A percentile compares a stretch with the other conserved stretches of the same genome.
These are phyloP conservation scores for Pelargonium citronellum DNA, from an alignment of 441 rosid genomes.

Conservation along the genomic window DNA sequence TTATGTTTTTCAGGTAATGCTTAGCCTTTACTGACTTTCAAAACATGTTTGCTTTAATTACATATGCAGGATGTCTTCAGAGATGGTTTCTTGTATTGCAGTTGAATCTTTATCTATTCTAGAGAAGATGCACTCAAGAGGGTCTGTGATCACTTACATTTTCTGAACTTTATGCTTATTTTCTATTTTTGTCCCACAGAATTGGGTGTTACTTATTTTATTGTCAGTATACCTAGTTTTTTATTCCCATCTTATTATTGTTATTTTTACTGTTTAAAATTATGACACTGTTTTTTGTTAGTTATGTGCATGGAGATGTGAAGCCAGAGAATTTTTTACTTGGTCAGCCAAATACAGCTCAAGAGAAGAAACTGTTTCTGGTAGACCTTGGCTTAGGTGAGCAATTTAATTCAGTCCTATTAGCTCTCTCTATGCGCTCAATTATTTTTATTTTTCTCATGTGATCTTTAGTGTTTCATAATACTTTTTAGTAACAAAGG, in stretches of 20 bases:
- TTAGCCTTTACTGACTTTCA: background rate
- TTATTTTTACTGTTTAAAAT: slow-evolving; percentile 17
- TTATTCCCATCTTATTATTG: background rate
- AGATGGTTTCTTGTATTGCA: slow-evolving; percentile 98
- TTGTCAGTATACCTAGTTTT: background rate
- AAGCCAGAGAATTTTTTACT: slow-evolving; percentile 43
- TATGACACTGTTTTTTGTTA: slow-evolving; percentile 28
- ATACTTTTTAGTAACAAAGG: background rate
- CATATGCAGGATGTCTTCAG: slow-evolving; percentile 69
- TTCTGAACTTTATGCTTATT: background rate
- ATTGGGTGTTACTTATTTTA: slow-evolving; percentile 14
- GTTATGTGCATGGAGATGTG: slow-evolving; percentile 99
- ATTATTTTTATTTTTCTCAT: background rate
- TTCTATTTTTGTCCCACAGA: slow-evolving; percentile 5
- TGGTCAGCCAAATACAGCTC: slow-evolving; percentile 86
- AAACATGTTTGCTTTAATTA: slow-evolving; percentile 16
- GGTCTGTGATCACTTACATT: slow-evolving; percentile 40
- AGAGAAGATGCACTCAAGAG: slow-evolving; percentile 93
- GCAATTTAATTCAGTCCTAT: slow-evolving; percentile 19
- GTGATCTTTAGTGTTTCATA: background rate
- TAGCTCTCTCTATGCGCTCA: background rate
- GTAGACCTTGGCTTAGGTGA: slow-evolving; percentile 92
- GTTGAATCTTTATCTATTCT: slow-evolving; percentile 87
- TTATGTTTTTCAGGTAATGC: background rate
- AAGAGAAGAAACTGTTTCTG: slow-evolving; percentile 91